Evolutionary conservation across 331 rosid genomes (phyloP).

Genomic region (Pyracantha coccinea): DNA sequence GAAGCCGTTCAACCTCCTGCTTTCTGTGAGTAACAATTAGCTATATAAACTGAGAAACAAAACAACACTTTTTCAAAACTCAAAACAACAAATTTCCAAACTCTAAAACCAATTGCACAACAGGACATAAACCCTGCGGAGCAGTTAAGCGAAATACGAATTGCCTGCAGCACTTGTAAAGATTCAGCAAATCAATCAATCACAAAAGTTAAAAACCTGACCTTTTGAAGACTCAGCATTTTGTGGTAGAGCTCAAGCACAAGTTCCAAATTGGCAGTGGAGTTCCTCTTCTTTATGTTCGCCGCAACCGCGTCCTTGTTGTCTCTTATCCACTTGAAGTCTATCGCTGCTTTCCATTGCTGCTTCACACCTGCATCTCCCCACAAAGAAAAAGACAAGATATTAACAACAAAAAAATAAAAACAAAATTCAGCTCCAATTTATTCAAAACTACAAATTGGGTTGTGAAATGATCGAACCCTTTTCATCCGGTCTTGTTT

Average conservation of each 20-base stretch:
- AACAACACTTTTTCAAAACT: background rate
- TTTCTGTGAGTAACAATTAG: slow-evolving; percentile 72
- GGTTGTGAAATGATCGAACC: slow-evolving; percentile 22
- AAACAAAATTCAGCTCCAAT: background rate
- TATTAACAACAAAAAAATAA: background rate
- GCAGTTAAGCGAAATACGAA: background rate
- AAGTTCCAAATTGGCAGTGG: slow-evolving; percentile 69
- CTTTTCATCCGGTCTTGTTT: slow-evolving; percentile 24
- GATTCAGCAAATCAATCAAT: background rate
- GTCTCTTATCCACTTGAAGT: slow-evolving; percentile 93
- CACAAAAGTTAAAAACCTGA: slow-evolving; percentile 11
- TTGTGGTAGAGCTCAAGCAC: slow-evolving; percentile 69
- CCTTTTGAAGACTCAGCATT: slow-evolving; percentile 75
- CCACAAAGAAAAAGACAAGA: background rate
- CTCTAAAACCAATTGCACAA: background rate
- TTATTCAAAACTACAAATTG: background rate
- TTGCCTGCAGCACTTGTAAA: background rate
- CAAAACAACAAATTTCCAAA: background rate
- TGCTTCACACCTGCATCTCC: slow-evolving; percentile 38
- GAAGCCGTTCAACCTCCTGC: slow-evolving; percentile 97
- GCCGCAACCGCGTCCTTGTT: slow-evolving; percentile 70
- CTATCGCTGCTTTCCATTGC: slow-evolving; percentile 86
- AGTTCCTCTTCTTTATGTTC: slow-evolving; percentile 64
- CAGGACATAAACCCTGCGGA: background rate
- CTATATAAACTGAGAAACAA: slow-evolving; percentile 37